These are phyloP conservation scores for Porcisia hertigi DNA, from an alignment of 208 protist species.

Conservation along the genomic window DNA sequence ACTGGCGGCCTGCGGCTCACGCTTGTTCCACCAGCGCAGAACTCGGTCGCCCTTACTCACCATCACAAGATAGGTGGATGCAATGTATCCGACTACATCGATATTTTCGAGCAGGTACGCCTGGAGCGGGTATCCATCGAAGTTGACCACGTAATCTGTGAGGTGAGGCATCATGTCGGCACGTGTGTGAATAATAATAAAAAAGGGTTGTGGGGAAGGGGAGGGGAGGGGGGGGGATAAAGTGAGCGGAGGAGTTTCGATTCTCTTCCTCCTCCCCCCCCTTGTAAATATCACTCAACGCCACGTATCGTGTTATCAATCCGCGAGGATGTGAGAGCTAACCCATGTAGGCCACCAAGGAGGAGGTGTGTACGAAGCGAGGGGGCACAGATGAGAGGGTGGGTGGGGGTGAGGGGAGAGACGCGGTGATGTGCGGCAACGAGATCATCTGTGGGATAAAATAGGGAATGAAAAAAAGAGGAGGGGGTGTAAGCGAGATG, in stretches of 20 bases:
- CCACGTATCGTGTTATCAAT: no score
- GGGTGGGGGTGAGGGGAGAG: not conserved
- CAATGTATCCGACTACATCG: constrained; percentile 54
- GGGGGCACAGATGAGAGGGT: not conserved
- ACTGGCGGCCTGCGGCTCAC: not conserved
- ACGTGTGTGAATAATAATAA: not conserved
- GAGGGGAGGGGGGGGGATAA: not conserved
- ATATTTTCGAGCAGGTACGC: constrained; percentile 44
- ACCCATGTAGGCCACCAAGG: no score
- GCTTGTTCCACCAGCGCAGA: constrained; percentile 35
- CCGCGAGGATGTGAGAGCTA: no score
- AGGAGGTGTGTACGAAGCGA: no score
- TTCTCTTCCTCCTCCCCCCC: no score
- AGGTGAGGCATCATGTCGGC: constrained; percentile 21
- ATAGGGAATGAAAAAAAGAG: not conserved
- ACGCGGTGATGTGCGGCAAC: not conserved
- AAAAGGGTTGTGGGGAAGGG: not conserved
- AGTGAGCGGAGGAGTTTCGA: not conserved
- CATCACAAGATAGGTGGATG: constrained; percentile 54
- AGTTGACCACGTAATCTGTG: constrained; percentile 28
- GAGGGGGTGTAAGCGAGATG: not conserved
- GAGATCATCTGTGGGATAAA: not conserved
- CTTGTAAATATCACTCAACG: no score
- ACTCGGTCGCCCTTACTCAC: constrained; percentile 47
- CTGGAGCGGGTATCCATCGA: constrained; percentile 44